Evolutionary conservation across 2,329 filamentous ascomycete species (phyloP), one percentile per base, ranked within the genome.

Genomic region (Beauveria rudraprayagi): DNA sequence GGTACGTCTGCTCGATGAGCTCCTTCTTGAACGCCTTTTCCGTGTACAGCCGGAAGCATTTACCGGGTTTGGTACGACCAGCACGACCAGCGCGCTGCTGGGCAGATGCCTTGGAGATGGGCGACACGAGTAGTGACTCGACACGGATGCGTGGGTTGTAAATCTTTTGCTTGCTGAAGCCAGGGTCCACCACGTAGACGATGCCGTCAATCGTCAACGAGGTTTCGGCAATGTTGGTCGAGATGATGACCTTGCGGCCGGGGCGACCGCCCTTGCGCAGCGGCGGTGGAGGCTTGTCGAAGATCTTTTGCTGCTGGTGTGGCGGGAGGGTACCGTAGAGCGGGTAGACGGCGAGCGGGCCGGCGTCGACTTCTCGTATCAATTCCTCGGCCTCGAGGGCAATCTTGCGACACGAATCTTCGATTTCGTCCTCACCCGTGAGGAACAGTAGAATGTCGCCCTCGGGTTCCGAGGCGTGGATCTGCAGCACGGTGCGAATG

Each of bases 111-210:
- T 97, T 97, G 62, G 92, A 97, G 67, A 99, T 97, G 24, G 94
- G 92, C 3, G 94, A 97, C 5, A 99, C 93, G n/a, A 99, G 81
- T 8, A 99, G 83, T 1, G 94, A 97, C 76, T 99, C 94, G 65
- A 99, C 92, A 74, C 94, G 87, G 68, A 96, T 95, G 63, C 94
- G 87, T 24, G 94, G 93, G 75, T 99, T 97, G 80, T 97, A 99
- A 65, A 97, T 94, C 77, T 97, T 99, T 71, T 99, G 94, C 79
- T 99, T 99, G 78, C 92, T 96, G 79, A 99, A 99, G 41, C 94
- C 94, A 2, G 94, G 93, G 70, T 99, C 94, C n/a, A 99, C 93
- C 40, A 99, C 94, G 70, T 97, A 99, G 41, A 99, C 94, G 65
- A 99, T 99, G 72, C 94, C 94, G 71, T 99, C 94, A 63, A 99